Conservation (phyloP, 164 flowering plant genomes). For the Protea cynaroides region DNA sequence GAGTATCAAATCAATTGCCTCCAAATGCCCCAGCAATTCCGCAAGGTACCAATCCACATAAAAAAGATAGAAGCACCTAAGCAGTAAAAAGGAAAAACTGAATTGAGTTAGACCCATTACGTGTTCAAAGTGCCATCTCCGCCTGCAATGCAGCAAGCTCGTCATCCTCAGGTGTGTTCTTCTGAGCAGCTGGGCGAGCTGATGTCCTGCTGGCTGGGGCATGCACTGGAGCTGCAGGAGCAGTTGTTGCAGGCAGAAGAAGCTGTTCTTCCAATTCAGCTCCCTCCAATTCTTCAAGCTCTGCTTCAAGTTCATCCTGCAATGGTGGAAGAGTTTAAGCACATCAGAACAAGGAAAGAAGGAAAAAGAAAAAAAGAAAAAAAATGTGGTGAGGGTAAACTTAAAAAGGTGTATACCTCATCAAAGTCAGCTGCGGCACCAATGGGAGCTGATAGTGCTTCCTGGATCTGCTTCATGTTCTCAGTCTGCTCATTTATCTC, state of each 20-base stretch:
- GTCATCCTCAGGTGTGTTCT: constrained; percentile 39
- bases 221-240: constrained; percentile 30
- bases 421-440: constrained; percentile 49
- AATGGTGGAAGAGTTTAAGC: constrained; percentile 4
- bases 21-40: too few species aligned
- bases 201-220: constrained; percentile 34
- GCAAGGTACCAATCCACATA: too few species aligned
- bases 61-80: too few species aligned
- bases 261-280: constrained; percentile 51
- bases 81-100: background rate
- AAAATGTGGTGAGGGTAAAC: background rate
- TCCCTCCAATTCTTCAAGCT: constrained; percentile 48
- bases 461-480: constrained; percentile 50
- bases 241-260: constrained; percentile 40
- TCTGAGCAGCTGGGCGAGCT: constrained; percentile 30
- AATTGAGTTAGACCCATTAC: constrained; percentile 1
- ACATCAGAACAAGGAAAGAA: background rate
- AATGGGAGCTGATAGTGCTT: constrained; percentile 39
- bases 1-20: too few species aligned
- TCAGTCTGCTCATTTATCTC: constrained; percentile 57
- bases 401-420: constrained; percentile 21
- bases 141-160: constrained; percentile 46
- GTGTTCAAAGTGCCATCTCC: constrained; percentile 39
- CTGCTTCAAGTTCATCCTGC: constrained; percentile 53
- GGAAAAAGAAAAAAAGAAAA: too few species aligned